Base-by-base conservation (phyloP, 202 grass and related monocot genomes). In the Setaria italica region DNA sequence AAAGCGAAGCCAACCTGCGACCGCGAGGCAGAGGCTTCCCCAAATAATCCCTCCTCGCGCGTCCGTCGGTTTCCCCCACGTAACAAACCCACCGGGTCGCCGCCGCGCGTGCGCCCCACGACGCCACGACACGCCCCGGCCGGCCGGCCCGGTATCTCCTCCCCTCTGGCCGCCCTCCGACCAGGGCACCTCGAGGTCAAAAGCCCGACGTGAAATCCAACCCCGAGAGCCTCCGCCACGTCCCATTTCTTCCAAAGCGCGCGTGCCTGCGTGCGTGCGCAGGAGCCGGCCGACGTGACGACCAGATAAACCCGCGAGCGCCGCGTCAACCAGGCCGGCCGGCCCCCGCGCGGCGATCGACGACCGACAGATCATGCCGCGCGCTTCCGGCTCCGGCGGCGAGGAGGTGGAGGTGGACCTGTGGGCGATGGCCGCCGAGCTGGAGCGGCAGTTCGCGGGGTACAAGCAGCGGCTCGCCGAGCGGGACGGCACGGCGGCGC, bases 371-470 rank as follows among this genome's bases (percentile, higher is more conserved):
- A 78, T 2, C 72, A 20, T 83, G 89, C 10, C 11, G 74, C 67
- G 74, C 58, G 87, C 68, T 57, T 49, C 20, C 67, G 83, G 33
- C 49, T 2, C 20, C 6, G 62, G 30, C 51, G 43, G 60, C 60
- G 59, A 30, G 2, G 58, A 62, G 60, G 77, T 1, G 43, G 72
- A 3, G 81, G 81, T 47, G 33, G 90, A 92, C 81, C 88, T 95
- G 62, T 87, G 90, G 93, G 90, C 85, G 57, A 92, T 86, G 88
- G 93, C 90, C 11, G 88, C 88, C 15, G 93, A 92, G 29, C 90
- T 92, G 64, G 93, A 92, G 82, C 90, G 87, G 12, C 93, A 92
- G 56, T 95, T 92, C 50, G 88, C 90, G 9, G 82, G 90, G 46
- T 92, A 90, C 88, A 95, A 92, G 70, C 85, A 92, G 87, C 85